phyloP scores from a whole-genome alignment of 768 basidiomycete species.

The Dioszegia aurantiaca region DNA sequence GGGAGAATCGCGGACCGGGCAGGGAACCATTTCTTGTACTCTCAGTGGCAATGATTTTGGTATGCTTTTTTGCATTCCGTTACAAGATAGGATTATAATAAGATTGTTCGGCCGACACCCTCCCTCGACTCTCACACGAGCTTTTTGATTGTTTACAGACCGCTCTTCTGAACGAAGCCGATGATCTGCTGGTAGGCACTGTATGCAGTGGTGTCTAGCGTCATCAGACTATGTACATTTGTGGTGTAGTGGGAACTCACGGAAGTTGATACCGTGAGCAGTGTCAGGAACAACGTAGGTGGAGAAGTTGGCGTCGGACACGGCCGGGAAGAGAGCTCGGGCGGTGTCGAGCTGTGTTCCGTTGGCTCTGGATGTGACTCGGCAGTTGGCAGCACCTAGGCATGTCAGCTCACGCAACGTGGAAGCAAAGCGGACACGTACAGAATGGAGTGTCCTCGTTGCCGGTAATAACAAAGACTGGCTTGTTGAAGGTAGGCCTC shows the following conservation, averaged over 20 bases:
- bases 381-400: conserved; percentile 26
- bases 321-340: conserved; percentile 24
- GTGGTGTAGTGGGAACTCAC: conserved; percentile 2
- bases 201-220: conserved; percentile 20
- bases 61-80: too few species aligned
- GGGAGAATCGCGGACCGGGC: too few species aligned
- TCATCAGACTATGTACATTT: conserved; percentile 11
- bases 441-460: conserved; percentile 36
- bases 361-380: conserved; percentile 23
- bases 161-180: conserved; percentile 19
- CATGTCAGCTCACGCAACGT: neutral
- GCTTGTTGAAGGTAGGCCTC: conserved; percentile 22
- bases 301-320: conserved; percentile 21
- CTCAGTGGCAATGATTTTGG: too few species aligned
- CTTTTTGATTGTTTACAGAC: neutral
- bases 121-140: too few species aligned
- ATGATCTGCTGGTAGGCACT: conserved; percentile 36
- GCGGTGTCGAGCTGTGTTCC: conserved; percentile 37
- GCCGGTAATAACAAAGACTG: conserved; percentile 36
- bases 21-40: too few species aligned
- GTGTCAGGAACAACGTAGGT: conserved; percentile 33
- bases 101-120: too few species aligned
- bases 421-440: neutral
- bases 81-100: too few species aligned
- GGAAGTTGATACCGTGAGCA: conserved; percentile 42